Conservation (phyloP, 2,329 filamentous ascomycete species). For the Talaromyces sp. region DNA sequence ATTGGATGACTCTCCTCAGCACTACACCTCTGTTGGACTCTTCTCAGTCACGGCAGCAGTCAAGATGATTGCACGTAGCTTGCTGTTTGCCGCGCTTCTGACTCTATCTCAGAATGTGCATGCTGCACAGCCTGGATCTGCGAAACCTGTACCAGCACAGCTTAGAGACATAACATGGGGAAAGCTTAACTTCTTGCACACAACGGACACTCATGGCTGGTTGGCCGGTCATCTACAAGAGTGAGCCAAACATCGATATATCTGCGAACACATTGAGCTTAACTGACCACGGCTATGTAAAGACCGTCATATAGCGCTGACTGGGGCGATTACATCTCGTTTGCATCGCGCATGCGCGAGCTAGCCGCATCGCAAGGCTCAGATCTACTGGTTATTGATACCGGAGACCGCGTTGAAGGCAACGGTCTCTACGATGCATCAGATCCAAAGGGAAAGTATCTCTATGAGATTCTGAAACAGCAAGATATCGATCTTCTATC, state of each 20-base stretch:
- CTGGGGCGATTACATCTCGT: constrained; percentile 97
- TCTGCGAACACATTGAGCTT: background rate
- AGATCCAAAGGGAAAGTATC: constrained; percentile 79
- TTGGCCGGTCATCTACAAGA: constrained; percentile 89
- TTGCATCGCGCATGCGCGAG: constrained; percentile 74
- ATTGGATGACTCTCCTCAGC: background rate
- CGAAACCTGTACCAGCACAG: constrained; percentile 71
- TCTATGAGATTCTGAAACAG: constrained; percentile 79
- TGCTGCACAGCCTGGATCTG: constrained; percentile 73
- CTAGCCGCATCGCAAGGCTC: constrained; percentile 73
- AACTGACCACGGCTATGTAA: background rate
- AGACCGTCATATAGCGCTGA: constrained; percentile 90
- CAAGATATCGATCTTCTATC: constrained; percentile 81
- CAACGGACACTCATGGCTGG: constrained; percentile 96
- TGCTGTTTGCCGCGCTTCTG: constrained; percentile 23
- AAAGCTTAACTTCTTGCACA: constrained; percentile 96
- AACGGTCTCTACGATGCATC: constrained; percentile 94
- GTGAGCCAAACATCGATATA: constrained; percentile 43
- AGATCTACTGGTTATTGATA: constrained; percentile 91
- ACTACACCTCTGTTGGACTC: background rate
- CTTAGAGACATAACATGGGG: constrained; percentile 84
- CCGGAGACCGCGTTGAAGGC: constrained; percentile 87
- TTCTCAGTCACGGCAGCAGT: background rate
- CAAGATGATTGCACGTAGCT: constrained; percentile 15
- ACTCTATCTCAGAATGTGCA: constrained; percentile 22